These are phyloP conservation scores for Bremia lactucae DNA, from an alignment of 352 stramenopile genomes.

Conservation along the genomic window DNA sequence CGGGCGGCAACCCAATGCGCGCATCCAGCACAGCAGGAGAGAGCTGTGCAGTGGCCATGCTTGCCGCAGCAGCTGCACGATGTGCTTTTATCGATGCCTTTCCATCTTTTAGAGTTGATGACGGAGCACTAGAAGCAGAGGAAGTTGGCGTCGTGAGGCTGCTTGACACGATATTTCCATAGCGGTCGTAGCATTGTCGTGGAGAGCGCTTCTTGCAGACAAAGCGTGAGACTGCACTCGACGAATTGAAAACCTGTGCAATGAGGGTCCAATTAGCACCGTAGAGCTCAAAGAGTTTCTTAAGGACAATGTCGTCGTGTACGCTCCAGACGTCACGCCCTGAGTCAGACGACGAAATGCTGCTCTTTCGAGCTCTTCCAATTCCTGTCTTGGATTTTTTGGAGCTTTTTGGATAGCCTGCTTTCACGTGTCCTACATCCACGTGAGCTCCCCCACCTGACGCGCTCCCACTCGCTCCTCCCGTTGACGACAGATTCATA, in stretches of 20 bases:
- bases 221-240: constrained; percentile 59
- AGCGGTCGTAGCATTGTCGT: constrained; percentile 79
- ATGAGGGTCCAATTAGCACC: constrained; percentile 84
- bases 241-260: constrained; percentile 70
- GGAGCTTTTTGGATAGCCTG: constrained; percentile 13
- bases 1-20: constrained; percentile 43
- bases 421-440: constrained; percentile 9
- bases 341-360: constrained; percentile 39
- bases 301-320: constrained; percentile 67
- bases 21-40: constrained; percentile 39
- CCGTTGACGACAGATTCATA: constrained; percentile 3
- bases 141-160: constrained; percentile 17
- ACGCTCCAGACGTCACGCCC: constrained; percentile 52
- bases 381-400: constrained; percentile 58
- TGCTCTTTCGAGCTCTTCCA: constrained; percentile 42
- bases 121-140: not conserved
- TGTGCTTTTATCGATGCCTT: constrained; percentile 35
- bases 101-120: constrained; percentile 26
- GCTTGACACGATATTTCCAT: constrained; percentile 72
- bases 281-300: constrained; percentile 81
- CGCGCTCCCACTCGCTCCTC: constrained; percentile 3
- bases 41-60: constrained; percentile 23
- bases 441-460: constrained; percentile 9
- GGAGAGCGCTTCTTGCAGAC: constrained; percentile 66
- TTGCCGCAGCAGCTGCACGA: constrained; percentile 26